Evolutionary conservation across 805 yeast species (phyloP).

Genomic region (Candida argentea): DNA sequence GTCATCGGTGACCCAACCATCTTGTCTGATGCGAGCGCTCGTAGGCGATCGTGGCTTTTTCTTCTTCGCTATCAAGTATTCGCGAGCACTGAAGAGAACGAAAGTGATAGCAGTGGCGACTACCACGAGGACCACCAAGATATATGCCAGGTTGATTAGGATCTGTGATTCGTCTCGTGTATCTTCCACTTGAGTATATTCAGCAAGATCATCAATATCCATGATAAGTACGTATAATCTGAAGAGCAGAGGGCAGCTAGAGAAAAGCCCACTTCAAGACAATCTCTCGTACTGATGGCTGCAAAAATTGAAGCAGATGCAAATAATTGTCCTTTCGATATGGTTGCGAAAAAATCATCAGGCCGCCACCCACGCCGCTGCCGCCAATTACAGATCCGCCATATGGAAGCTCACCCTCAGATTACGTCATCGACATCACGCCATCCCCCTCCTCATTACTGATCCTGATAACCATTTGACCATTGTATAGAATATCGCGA

Average conservation of each 20-base stretch:
- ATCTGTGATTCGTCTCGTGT: conserved; percentile 11
- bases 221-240: too few species aligned
- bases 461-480: too few species aligned
- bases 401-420: too few species aligned
- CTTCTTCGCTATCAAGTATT: conserved; percentile 8
- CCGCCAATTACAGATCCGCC: too few species aligned
- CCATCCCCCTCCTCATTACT: too few species aligned
- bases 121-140: conserved; percentile 15
- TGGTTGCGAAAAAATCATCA: too few species aligned
- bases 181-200: too few species aligned
- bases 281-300: conserved; percentile 13
- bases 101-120: conserved; percentile 12
- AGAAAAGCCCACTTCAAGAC: conserved; percentile 13
- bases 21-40: not conserved
- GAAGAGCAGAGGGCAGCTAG: not conserved
- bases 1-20: not conserved
- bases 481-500: too few species aligned
- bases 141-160: conserved; percentile 16
- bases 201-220: too few species aligned
- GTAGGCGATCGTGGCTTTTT: not conserved
- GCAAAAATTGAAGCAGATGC: conserved; percentile 12
- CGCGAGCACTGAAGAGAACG: conserved; percentile 15
- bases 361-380: too few species aligned
- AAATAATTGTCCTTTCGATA: too few species aligned
- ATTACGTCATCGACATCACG: too few species aligned